Evolutionary conservation across 345 rosid genomes (phyloP).

Genomic region (Conringia planisiliqua): DNA sequence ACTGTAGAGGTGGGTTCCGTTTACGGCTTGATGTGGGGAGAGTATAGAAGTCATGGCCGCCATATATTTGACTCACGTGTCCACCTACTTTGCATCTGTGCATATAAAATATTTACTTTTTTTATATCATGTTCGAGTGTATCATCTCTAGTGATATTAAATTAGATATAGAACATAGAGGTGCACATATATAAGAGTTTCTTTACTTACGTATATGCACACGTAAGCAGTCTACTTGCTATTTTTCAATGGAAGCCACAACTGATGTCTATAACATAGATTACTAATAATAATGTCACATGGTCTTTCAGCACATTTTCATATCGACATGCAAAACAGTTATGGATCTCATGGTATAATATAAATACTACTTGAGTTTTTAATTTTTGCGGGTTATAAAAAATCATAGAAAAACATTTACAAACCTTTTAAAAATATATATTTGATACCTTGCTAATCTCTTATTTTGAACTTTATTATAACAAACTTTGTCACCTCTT

Average conservation of each 20-base stretch:
- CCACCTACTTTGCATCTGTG: slow-evolving; percentile 17
- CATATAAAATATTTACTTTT: neutral
- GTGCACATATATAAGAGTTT: neutral
- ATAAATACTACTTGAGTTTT: neutral
- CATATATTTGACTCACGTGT: slow-evolving; percentile 34
- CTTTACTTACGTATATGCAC: slow-evolving; percentile 11
- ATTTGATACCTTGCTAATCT: neutral
- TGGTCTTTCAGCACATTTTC: neutral
- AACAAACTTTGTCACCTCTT: neutral
- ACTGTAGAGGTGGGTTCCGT: slow-evolving; percentile 18
- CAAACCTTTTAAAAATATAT: neutral
- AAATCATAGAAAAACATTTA: neutral
- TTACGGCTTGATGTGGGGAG: slow-evolving; percentile 14
- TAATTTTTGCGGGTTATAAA: neutral
- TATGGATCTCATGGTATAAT: neutral
- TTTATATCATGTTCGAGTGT: neutral
- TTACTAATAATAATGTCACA: neutral
- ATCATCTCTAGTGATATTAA: neutral
- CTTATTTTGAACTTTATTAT: neutral
- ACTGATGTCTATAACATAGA: neutral
- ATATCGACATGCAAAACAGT: neutral
- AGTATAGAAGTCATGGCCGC: slow-evolving; percentile 20
- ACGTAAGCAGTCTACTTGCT: slow-evolving; percentile 19
- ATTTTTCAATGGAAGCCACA: slow-evolving; percentile 17
- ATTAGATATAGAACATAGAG: neutral